These are phyloP conservation scores for Phallus indusiatus DNA, from an alignment of 768 basidiomycete genomes.

Conservation along the genomic window DNA sequence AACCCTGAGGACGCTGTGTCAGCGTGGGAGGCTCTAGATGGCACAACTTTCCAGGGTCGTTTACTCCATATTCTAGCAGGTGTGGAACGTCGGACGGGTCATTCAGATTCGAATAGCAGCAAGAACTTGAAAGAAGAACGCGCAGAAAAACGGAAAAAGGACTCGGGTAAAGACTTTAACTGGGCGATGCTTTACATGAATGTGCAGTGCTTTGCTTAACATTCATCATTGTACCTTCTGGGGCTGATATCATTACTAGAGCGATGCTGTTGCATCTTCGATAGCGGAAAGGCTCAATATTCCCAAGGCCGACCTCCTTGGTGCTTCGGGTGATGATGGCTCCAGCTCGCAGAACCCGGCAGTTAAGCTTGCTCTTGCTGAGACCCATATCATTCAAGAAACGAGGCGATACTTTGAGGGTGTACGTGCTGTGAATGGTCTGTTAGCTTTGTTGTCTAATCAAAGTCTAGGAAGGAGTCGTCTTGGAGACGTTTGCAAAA, in stretches of 20 bases:
- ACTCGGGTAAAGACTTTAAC: constrained; percentile 73
- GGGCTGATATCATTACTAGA: constrained; percentile 36
- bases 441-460: constrained; percentile 13
- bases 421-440: constrained; percentile 54
- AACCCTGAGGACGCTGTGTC: constrained; percentile 41
- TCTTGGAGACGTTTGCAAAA: constrained; percentile 21
- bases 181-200: constrained; percentile 98
- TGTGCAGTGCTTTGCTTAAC: constrained; percentile 31
- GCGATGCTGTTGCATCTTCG: constrained; percentile 87
- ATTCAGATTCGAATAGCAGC: constrained; percentile 12
- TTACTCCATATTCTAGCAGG: constrained; percentile 85
- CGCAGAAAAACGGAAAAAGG: constrained; percentile 51
- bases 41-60: constrained; percentile 83
- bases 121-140: constrained; percentile 50
- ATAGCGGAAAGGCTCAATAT: constrained; percentile 85
- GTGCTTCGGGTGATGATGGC: constrained; percentile 60
- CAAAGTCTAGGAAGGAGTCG: constrained; percentile 20
- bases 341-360: constrained; percentile 37
- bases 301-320: constrained; percentile 79
- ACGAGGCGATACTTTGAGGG: constrained; percentile 88
- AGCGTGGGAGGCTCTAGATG: constrained; percentile 75
- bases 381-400: constrained; percentile 93
- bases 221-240: constrained; percentile 7
- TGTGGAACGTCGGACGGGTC: constrained; percentile 48
- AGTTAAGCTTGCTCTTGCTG: constrained; percentile 91